Base-by-base conservation (phyloP, 441 rosid species). In the Gossypium lobatum region DNA sequence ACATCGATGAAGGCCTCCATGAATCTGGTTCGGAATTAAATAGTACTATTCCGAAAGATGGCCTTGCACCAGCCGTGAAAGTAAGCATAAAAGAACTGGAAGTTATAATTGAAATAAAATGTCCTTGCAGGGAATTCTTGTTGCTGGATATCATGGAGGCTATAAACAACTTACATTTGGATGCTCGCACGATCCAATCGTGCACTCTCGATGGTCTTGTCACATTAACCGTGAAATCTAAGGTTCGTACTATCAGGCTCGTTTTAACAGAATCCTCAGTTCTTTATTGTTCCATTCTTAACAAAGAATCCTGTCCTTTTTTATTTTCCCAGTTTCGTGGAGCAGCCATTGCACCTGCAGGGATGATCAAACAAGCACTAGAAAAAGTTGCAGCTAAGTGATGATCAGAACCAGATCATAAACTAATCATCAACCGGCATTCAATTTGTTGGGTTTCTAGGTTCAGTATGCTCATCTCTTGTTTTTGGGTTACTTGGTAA, bases 81-180 rank as follows among this genome's bases (percentile, higher is more conserved):
- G 91, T 93, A 46, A 79, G 83, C 73, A 75, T 81, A n/a, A 88
- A 81, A 77, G 94, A 87, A 23, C 79, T 72, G 73, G 96, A 93
- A 61, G 90, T 91, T 64, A 55, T 74, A 23, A 81, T 93, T 46
- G 92, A 93, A 83, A 85, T 90, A 72, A 83, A 74, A 77, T 91
- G 95, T 78, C 82, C 79, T 45, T 85, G 81, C 66, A 87, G 93
- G 74, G 93, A 91, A 70, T 84, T 82, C 63, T 79, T 91, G 57
- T 72, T 92, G 81, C 86, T 85, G 17, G 95, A 93, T 72, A 78
- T 90, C 80, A 88, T 93, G 92, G 95, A 90, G 79, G 85, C 88
- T 57, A 76, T 85, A 11, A 88, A 83, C 83, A 83, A 84, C 75
- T 86, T 90, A 78, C 89, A 90, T 79, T 77, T 89, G 83, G 97